These are phyloP conservation scores for Nicotiana attenuata DNA, from an alignment of 257 asterid species.

Conservation along the genomic window DNA sequence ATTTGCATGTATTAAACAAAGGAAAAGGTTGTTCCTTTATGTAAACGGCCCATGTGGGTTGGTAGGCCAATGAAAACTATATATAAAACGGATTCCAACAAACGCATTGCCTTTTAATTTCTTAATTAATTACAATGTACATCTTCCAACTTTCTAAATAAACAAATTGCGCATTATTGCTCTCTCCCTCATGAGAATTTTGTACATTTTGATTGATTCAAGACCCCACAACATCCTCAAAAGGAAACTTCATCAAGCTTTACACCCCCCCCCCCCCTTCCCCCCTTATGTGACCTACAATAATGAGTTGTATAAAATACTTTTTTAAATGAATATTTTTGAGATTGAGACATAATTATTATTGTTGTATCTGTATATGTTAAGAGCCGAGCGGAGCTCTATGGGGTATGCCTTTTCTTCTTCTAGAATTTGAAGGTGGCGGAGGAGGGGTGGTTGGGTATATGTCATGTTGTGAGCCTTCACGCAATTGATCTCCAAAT, in stretches of 20 bases:
- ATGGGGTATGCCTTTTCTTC: conserved; percentile 96
- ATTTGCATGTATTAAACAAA: conserved; percentile 36
- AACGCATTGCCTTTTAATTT: conserved; percentile 46
- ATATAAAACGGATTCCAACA: conserved; percentile 63
- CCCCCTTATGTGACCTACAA: conserved; percentile 7
- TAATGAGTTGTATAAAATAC: conserved; percentile 52
- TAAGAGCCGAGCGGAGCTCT: conserved; percentile 89
- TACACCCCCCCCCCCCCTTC: neutral
- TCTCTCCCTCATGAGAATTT: conserved; percentile 27
- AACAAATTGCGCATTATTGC: conserved; percentile 53
- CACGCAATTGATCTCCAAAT: conserved; percentile 54
- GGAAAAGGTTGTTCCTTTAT: conserved; percentile 49
- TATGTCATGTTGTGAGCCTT: conserved; percentile 77
- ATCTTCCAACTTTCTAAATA: conserved; percentile 40
- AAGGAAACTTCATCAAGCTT: conserved; percentile 17
- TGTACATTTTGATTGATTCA: conserved; percentile 12
- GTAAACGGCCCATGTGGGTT: conserved; percentile 87
- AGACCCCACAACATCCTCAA: conserved; percentile 25
- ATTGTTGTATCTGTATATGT: neutral
- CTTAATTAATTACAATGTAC: conserved; percentile 43
- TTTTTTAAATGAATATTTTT: neutral
- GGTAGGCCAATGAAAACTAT: conserved; percentile 74
- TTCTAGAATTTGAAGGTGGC: conserved; percentile 65
- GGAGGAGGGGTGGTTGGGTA: conserved; percentile 85
- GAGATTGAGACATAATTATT: neutral